phyloP scores from a whole-genome alignment of 345 rosid genomes.

The Arabis hirsuta region DNA sequence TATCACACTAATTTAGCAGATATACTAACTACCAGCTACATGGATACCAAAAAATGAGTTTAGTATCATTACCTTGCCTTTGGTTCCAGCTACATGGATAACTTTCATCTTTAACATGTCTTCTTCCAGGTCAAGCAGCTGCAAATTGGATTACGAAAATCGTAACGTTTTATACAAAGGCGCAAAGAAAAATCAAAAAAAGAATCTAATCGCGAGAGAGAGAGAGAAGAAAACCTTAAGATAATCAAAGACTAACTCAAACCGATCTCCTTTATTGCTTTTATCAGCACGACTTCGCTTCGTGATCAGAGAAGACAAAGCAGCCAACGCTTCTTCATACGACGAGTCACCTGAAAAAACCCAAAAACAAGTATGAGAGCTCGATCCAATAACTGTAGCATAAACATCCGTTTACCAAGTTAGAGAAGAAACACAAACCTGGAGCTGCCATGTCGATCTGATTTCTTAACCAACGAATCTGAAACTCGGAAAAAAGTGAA shows the following conservation, averaged over 20 bases:
- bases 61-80: constrained; percentile 75
- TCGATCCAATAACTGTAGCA: constrained; percentile 25
- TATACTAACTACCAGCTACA: too few species aligned
- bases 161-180: neutral
- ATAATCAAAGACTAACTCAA: constrained; percentile 84
- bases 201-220: neutral
- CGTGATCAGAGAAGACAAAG: constrained; percentile 81
- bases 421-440: constrained; percentile 19
- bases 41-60: neutral
- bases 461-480: constrained; percentile 42
- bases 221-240: constrained; percentile 56
- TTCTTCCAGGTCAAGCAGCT: constrained; percentile 87
- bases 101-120: constrained; percentile 77
- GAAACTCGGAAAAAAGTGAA: neutral
- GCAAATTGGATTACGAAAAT: neutral
- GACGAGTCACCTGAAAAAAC: constrained; percentile 42
- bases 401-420: neutral
- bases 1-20: neutral
- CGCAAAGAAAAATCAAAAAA: neutral
- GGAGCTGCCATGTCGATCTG: constrained; percentile 46
- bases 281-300: constrained; percentile 90
- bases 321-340: constrained; percentile 82
- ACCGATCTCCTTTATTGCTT: constrained; percentile 81
- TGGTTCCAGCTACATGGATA: constrained; percentile 97
- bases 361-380: constrained; percentile 19